A percentile compares a stretch with the other conserved stretches of the same genome.
These are phyloP conservation scores for Eucalyptus dawsonii DNA, from an alignment of 345 rosid genomes.

Conservation along the genomic window DNA sequence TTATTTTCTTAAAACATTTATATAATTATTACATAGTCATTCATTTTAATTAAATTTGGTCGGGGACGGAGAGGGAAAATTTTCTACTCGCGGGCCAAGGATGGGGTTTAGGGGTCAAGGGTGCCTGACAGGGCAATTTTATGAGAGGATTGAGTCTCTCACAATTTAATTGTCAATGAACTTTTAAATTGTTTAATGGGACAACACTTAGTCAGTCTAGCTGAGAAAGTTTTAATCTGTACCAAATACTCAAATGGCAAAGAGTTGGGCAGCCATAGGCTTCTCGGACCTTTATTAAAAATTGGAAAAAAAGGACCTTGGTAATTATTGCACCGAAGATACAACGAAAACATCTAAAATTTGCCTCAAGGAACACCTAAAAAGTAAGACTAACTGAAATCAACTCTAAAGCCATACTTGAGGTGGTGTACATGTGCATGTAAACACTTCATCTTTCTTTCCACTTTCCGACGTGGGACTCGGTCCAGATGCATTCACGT, in stretches of 20 bases:
- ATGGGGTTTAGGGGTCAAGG: not conserved
- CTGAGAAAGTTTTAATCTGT: not conserved
- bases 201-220: rapidly evolving
- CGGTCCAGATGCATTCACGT: too few relatives aligned
- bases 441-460: too few relatives aligned
- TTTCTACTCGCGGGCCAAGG: rapidly evolving
- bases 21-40: not conserved
- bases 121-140: not conserved
- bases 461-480: too few relatives aligned
- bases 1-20: not conserved
- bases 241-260: not conserved
- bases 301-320: not conserved
- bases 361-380: too few relatives aligned
- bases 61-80: not conserved
- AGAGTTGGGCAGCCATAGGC: not conserved
- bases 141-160: not conserved
- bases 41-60: not conserved
- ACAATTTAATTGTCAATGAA: not conserved
- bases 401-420: too few relatives aligned
- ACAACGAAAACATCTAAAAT: too few relatives aligned
- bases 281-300: not conserved
- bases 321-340: not conserved
- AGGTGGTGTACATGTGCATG: too few relatives aligned
- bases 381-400: too few relatives aligned
- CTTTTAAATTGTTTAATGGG: rapidly evolving